Conservation (phyloP, 176 grass and related monocot species). For the Zizania latifolia region DNA sequence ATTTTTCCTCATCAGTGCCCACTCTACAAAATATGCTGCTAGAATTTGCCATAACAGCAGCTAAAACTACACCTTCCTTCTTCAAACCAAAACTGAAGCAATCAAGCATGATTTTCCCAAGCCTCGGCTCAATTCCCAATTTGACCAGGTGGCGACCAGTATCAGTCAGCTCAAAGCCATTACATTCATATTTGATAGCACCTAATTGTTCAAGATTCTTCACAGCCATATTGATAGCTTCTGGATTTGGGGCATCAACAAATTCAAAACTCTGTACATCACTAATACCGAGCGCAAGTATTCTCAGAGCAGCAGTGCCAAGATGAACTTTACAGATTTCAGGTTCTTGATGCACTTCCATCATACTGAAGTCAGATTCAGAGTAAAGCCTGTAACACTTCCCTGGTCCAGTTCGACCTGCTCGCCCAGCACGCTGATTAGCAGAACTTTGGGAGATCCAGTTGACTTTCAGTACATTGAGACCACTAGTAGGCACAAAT, state of each 20-base stretch:
- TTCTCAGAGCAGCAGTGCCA: conserved; percentile 74
- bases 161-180: conserved; percentile 63
- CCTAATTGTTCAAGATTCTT: conserved; percentile 79
- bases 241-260: conserved; percentile 78
- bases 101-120: conserved; percentile 95
- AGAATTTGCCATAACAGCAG: conserved; percentile 92
- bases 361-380: conserved; percentile 68
- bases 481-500: conserved; percentile 63
- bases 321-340: conserved; percentile 95
- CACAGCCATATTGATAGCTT: conserved; percentile 61
- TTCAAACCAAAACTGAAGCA: conserved; percentile 57
- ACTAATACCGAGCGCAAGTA: conserved; percentile 70
- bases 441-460: conserved; percentile 88
- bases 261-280: conserved; percentile 76
- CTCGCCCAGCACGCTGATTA: conserved; percentile 78
- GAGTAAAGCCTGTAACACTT: conserved; percentile 97
- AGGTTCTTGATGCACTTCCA: conserved; percentile 89
- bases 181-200: conserved; percentile 43
- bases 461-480: conserved; percentile 78
- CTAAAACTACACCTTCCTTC: conserved; percentile 85
- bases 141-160: conserved; percentile 61
- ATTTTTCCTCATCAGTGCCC: conserved; percentile 72
- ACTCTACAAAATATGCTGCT: conserved; percentile 98
- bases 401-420: conserved; percentile 66
- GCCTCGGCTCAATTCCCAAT: conserved; percentile 79